Base-by-base conservation (phyloP, 495 filamentous ascomycete genomes). In the Cairneyella variabilis region DNA sequence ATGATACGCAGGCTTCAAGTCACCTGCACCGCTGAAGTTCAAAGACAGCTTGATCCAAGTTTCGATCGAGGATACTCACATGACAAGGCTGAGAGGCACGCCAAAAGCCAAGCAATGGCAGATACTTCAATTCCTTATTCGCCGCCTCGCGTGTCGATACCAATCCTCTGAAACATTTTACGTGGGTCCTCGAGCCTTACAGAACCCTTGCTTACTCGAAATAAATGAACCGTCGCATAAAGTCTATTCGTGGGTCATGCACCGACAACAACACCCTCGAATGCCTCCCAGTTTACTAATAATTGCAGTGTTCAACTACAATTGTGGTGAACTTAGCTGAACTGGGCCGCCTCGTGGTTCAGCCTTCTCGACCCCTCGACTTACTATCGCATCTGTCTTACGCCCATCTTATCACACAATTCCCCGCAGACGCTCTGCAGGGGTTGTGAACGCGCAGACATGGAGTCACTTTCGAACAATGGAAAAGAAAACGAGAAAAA, bases 401-500 rank as follows among this genome's bases (percentile, higher is more conserved):
- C 34, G 3, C 43, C 23, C 17, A 55, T 43, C 22, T 26, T 12
- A 25, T n/a, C n/a, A n/a, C n/a, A n/a, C n/a, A n/a, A n/a, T n/a
- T n/a, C n/a, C n/a, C n/a, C n/a, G n/a, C n/a, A n/a, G n/a, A n/a
- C n/a, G n/a, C n/a, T n/a, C n/a, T n/a, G n/a, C n/a, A n/a, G n/a
- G n/a, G n/a, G n/a, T n/a, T n/a, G n/a, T n/a, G 38, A 12, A 51
- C 26, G 21, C 38, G 26, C 36, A 26, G 39, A 54, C 9, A 61
- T 61, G 58, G 55, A 62, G 26, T 51, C 10, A 18, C 44, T 17
- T 10, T 6, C 48, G 47, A 45, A n/a, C 18, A 37, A 12, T 48
- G 53, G 48, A 6, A 64, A 62, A 39, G 58, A 62, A 9, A 42
- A 38, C 11, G 57, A 60, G 14, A 60, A 60, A 38, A 55, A 55